These are phyloP conservation scores for Canariomyces notabilis DNA, from an alignment of 2,329 filamentous ascomycete genomes.

Conservation along the genomic window DNA sequence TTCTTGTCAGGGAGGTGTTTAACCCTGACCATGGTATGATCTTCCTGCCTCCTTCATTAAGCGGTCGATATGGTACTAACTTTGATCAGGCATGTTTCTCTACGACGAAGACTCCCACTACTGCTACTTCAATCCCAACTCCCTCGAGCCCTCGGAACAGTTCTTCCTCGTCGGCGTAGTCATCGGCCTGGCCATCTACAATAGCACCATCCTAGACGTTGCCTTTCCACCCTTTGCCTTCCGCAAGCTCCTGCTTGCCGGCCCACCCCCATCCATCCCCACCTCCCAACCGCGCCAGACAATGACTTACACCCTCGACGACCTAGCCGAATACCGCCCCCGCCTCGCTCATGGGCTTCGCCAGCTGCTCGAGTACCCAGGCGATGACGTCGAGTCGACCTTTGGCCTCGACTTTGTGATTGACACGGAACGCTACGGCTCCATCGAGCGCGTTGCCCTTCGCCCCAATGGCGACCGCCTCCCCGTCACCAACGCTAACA, in stretches of 20 bases:
- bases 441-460: slow-evolving; percentile 60
- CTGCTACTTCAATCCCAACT: slow-evolving; percentile 90
- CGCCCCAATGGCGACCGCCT: slow-evolving; percentile 67
- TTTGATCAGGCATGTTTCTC: slow-evolving; percentile 68
- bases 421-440: slow-evolving; percentile 72
- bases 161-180: slow-evolving; percentile 87
- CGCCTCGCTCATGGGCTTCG: slow-evolving; percentile 68
- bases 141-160: slow-evolving; percentile 86
- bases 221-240: slow-evolving; percentile 86
- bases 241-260: slow-evolving; percentile 75
- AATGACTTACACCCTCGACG: slow-evolving; percentile 72
- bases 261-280: slow-evolving; percentile 56
- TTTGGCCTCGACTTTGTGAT: slow-evolving; percentile 81
- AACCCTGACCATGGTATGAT: slow-evolving; percentile 78
- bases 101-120: slow-evolving; percentile 88
- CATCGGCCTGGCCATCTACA: slow-evolving; percentile 86
- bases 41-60: background rate
- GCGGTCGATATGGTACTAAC: background rate
- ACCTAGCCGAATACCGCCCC: slow-evolving; percentile 78
- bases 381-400: slow-evolving; percentile 66
- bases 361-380: slow-evolving; percentile 75
- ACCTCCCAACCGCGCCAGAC: slow-evolving; percentile 52
- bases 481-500: slow-evolving; percentile 77
- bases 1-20: slow-evolving; percentile 84
- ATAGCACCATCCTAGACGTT: slow-evolving; percentile 87